Percentiles rank a stretch among this genome's conserved stretches.
Evolutionary conservation across 495 filamentous ascomycete species (phyloP).

Genomic region (Penicillium arizonense): DNA sequence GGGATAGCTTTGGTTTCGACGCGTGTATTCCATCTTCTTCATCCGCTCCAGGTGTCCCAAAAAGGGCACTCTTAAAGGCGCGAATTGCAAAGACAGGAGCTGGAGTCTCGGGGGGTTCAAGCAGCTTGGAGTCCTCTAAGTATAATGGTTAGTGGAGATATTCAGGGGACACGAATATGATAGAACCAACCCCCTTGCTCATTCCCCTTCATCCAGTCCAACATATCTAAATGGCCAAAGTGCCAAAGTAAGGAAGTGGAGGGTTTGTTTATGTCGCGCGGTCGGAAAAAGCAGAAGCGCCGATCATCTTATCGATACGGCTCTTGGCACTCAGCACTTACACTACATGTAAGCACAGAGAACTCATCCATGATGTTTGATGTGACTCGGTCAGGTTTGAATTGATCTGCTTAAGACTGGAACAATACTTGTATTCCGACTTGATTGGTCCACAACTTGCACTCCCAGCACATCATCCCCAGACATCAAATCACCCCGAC

Average conservation of each 20-base stretch:
- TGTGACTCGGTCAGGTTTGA: neutral
- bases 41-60: constrained; percentile 72
- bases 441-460: neutral
- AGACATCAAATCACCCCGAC: neutral
- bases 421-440: neutral
- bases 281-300: constrained; percentile 17
- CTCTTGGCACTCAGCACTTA: neutral
- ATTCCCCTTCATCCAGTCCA: constrained; percentile 53
- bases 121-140: constrained; percentile 36
- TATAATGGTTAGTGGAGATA: neutral
- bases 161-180: constrained; percentile 11
- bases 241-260: constrained; percentile 12
- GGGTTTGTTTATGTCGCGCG: constrained; percentile 24
- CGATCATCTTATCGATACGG: constrained; percentile 13
- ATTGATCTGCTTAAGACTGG: neutral
- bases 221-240: constrained; percentile 31
- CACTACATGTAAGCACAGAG: too few species aligned
- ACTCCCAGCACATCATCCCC: neutral
- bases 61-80: constrained; percentile 86
- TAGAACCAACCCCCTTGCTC: constrained; percentile 32
- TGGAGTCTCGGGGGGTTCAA: constrained; percentile 83
- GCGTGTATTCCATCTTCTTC: constrained; percentile 28
- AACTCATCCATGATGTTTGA: neutral
- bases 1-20: constrained; percentile 17
- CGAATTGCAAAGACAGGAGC: constrained; percentile 92